Evolutionary conservation across 2,329 filamentous ascomycete species (phyloP), one percentile per base, ranked within the genome.

Genomic region (Mycosphaerella sp.): DNA sequence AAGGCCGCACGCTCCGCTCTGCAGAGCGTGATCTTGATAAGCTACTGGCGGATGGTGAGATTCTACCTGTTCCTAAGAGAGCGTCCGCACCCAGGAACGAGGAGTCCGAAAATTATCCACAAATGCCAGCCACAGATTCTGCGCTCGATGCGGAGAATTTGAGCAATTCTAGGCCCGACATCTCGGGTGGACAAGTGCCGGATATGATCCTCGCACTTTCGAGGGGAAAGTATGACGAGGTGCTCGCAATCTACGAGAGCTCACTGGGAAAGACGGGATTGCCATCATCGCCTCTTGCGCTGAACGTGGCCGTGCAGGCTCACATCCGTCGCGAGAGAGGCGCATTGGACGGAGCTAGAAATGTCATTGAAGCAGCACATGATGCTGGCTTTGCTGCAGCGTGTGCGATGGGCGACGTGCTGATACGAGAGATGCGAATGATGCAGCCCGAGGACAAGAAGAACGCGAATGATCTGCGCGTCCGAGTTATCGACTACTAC

Each of bases 281-380:
- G 11, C 65, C 66, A 17, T 31, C 49, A 11, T 67, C 67, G 11
- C 54, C 59, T 6, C 53, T 58, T 14, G 55, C 60, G 2, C 59
- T 71, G 10, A 60, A 67, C 34, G 48, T 68, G 10, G 66, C 66
- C 1, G 53, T 68, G 4, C 60, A 68, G 47, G 65, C 68, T 9
- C 61, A 59, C 34, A 49, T 69, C 21, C 63, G 63, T 14, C 50
- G 58, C 4, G 46, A 63, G 23, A n/a, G 52, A 9, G 64, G 64
- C 38, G 45, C 63, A 21, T 11, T 50, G 21, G 44, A 45, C 11
- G 57, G 54, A 21, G 66, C 64, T 12, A 48, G 59, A 38, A 41
- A 51, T 9, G 53, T 67, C 4, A 41, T 70, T n/a, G 41, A 48
- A 2, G 39, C 59, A 14, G 67, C 68, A 7, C 48, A 53, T 4